Evolutionary conservation across 169 alveolate species (phyloP).

Genomic region (Eimeria falciformis): DNA sequence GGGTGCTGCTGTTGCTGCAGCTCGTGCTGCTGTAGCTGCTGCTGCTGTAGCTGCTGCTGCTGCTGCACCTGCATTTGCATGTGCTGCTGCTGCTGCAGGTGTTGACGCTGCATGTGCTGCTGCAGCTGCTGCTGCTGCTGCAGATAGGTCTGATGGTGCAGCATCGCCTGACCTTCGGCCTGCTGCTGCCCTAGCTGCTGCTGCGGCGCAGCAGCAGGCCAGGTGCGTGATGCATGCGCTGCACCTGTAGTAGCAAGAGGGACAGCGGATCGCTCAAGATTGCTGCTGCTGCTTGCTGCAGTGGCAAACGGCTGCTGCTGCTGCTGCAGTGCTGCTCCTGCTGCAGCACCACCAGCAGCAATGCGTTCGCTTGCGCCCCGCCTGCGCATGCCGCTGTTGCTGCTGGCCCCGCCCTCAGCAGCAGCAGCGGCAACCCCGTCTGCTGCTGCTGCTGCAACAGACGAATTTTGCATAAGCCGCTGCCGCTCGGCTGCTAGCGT

Average conservation of each 20-base stretch:
- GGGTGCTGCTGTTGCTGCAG: conserved; percentile 27
- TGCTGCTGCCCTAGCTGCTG: background rate
- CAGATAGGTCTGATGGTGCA: background rate
- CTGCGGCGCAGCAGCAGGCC: conserved; percentile 20
- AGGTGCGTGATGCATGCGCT: background rate
- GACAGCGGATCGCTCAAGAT: background rate
- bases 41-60: conserved; percentile 29
- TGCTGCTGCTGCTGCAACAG: conserved; percentile 7
- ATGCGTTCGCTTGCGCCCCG: conserved; percentile 25
- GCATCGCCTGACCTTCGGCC: conserved; percentile 13
- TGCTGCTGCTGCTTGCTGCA: conserved; percentile 2
- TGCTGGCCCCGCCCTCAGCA: conserved; percentile 19
- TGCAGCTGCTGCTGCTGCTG: conserved; percentile 64
- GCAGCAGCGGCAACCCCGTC: background rate
- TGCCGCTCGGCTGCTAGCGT: conserved; percentile 35
- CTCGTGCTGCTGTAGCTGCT: background rate
- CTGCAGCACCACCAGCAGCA: conserved; percentile 11
- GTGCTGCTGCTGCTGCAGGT: background rate
- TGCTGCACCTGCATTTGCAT: conserved; percentile 15
- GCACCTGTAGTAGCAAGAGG: background rate
- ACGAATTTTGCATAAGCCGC: conserved; percentile 20
- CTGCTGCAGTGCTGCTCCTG: conserved; percentile 38
- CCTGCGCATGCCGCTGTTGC: background rate
- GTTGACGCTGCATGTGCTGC: conserved; percentile 28
- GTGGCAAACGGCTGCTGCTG: background rate